phyloP scores from a whole-genome alignment of 345 rosid genomes.

The Salix brachista region DNA sequence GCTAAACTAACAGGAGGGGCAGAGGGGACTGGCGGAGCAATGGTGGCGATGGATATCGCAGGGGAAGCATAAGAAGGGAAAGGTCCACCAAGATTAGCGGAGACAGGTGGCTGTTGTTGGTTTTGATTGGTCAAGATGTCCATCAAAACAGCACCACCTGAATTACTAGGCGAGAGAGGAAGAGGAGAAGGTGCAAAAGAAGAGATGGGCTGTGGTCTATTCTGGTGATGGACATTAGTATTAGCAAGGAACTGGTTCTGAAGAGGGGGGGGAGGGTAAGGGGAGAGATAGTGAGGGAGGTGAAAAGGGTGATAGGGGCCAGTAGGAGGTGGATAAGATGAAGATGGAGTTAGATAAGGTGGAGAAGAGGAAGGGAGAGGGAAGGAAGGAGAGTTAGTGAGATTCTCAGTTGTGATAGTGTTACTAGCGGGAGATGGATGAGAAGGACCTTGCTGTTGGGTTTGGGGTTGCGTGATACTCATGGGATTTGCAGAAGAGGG shows the following conservation, averaged over 20 bases:
- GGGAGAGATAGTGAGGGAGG: constrained; percentile 38
- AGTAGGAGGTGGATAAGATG: constrained; percentile 59
- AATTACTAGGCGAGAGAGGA: neutral
- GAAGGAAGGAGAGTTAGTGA: constrained; percentile 25
- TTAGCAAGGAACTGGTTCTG: constrained; percentile 23
- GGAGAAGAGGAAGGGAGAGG: constrained; percentile 28
- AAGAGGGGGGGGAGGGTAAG: constrained; percentile 29
- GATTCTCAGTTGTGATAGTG: constrained; percentile 12
- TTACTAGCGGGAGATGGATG: neutral
- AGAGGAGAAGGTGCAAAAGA: constrained; percentile 19
- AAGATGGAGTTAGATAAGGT: constrained; percentile 43
- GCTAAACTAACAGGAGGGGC: constrained; percentile 31
- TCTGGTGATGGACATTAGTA: constrained; percentile 14
- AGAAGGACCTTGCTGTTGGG: neutral
- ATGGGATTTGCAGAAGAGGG: constrained; percentile 29
- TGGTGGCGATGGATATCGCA: neutral
- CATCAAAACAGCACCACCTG: constrained; percentile 21
- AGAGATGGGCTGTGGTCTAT: constrained; percentile 13
- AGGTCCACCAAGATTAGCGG: constrained; percentile 9
- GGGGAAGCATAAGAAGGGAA: constrained; percentile 18
- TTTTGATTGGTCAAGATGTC: constrained; percentile 21
- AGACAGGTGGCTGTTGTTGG: constrained; percentile 23
- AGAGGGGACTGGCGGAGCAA: constrained; percentile 16
- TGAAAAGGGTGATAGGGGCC: constrained; percentile 37
- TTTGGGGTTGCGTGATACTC: constrained; percentile 11